phyloP scores from a whole-genome alignment of 768 basidiomycete species.

The Lyophyllum semitale region DNA sequence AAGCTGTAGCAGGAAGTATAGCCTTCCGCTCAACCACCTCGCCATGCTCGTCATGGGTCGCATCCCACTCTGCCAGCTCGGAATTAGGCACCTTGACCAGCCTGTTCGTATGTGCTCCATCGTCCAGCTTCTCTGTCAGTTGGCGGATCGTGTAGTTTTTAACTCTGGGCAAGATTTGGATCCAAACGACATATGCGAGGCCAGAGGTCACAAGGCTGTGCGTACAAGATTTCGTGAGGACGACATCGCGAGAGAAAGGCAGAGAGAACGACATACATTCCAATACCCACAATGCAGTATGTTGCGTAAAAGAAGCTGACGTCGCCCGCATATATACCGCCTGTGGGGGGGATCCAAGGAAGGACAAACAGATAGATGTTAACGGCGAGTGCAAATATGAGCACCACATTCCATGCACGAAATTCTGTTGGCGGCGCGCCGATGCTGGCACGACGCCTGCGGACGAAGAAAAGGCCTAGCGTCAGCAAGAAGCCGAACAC shows the following conservation, averaged over 20 bases:
- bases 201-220: conserved; percentile 30
- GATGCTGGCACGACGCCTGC: conserved; percentile 30
- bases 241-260: not conserved
- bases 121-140: conserved; percentile 41
- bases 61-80: conserved; percentile 35
- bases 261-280: conserved; percentile 26
- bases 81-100: conserved; percentile 32
- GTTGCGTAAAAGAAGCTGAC: conserved; percentile 46
- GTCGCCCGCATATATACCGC: conserved; percentile 39
- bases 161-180: conserved; percentile 41
- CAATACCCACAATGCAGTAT: conserved; percentile 39
- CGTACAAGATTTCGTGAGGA: not conserved
- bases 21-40: conserved; percentile 18
- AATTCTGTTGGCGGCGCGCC: conserved; percentile 35
- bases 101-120: conserved; percentile 31
- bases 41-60: conserved; percentile 34
- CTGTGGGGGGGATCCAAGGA: conserved; percentile 42
- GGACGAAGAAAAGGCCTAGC: conserved; percentile 35
- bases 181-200: conserved; percentile 33
- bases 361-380: conserved; percentile 41
- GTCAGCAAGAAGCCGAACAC: conserved; percentile 36
- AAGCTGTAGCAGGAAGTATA: not conserved
- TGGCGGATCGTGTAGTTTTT: conserved; percentile 47
- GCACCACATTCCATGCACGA: conserved; percentile 37
- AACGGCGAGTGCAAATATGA: conserved; percentile 35